Percentiles rank a stretch among this genome's conserved stretches.
These are phyloP conservation scores for Cronartium ribicola DNA, from an alignment of 1,284 basidiomycete genomes.

Conservation along the genomic window DNA sequence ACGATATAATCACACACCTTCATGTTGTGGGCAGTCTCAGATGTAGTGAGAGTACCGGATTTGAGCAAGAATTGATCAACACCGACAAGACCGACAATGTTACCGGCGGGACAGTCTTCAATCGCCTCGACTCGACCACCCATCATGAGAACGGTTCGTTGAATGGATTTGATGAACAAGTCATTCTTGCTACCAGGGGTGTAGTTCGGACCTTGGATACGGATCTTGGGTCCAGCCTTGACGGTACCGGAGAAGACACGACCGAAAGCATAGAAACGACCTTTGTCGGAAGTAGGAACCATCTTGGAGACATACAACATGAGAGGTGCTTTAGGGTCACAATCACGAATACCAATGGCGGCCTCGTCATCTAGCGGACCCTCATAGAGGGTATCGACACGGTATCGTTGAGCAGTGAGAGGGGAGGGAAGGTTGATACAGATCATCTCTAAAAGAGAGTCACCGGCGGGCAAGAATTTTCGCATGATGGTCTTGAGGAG, in stretches of 20 bases:
- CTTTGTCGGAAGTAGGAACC: conserved; percentile 99
- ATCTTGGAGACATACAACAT: conserved; percentile 99
- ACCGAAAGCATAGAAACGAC: conserved; percentile 99
- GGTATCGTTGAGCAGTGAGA: conserved; percentile 92
- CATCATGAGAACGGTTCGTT: conserved; percentile 99
- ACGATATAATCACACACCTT: conserved; percentile 96
- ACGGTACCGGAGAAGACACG: conserved; percentile 99
- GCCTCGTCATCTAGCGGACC: conserved; percentile 99
- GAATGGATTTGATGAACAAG: conserved; percentile 95
- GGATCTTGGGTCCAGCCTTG: conserved; percentile 93
- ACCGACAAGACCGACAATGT: conserved; percentile 98
- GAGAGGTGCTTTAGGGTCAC: conserved; percentile 92
- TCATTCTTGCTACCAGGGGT: conserved; percentile 98
- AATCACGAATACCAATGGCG: conserved; percentile 97
- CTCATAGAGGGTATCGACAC: conserved; percentile 99
- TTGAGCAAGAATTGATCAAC: conserved; percentile 98
- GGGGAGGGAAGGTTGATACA: conserved; percentile 93
- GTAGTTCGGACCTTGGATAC: conserved; percentile 99
- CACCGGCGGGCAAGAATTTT: conserved; percentile 99
- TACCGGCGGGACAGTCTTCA: conserved; percentile 97
- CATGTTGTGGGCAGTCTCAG: conserved; percentile 99
- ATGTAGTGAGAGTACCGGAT: conserved; percentile 93
- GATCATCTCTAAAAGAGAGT: conserved; percentile 99
- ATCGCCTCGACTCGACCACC: conserved; percentile 98
- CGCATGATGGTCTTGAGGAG: conserved; percentile 98